These are phyloP conservation scores for Aspergillus olivimuriae DNA, from an alignment of 495 filamentous ascomycete species.

Conservation along the genomic window DNA sequence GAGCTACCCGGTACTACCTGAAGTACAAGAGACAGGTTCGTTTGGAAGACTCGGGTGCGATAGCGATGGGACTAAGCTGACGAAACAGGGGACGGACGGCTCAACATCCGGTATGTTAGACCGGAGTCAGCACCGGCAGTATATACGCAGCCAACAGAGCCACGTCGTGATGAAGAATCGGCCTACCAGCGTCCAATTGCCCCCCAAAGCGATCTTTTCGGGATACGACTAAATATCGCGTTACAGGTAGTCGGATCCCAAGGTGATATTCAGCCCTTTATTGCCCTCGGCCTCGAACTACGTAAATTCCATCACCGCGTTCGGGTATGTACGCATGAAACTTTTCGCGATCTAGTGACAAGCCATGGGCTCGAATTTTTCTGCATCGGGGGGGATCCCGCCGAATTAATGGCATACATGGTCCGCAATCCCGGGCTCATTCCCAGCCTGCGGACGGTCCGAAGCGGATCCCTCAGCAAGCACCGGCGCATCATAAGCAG, in stretches of 20 bases:
- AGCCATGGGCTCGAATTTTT: constrained; percentile 56
- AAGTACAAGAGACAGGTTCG: too few species aligned
- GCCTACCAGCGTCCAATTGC: too few species aligned
- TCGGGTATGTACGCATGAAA: constrained; percentile 56
- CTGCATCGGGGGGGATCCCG: constrained; percentile 56
- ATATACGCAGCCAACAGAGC: too few species aligned
- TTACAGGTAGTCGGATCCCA: constrained; percentile 50
- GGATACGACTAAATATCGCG: constrained; percentile 38
- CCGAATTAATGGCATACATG: constrained; percentile 57
- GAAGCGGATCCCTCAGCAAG: constrained; percentile 37
- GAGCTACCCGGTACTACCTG: too few species aligned
- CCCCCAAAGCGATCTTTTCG: too few species aligned
- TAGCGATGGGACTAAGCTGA: too few species aligned
- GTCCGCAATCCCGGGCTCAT: constrained; percentile 50
- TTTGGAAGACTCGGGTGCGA: too few species aligned
- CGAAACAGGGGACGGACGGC: too few species aligned
- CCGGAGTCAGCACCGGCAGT: too few species aligned
- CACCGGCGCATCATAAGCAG: constrained; percentile 47
- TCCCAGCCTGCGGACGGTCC: constrained; percentile 39
- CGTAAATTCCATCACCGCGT: constrained; percentile 46
- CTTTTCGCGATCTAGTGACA: constrained; percentile 51
- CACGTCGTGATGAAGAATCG: too few species aligned
- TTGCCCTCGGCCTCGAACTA: constrained; percentile 46
- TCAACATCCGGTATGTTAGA: too few species aligned
- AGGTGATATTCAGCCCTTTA: constrained; percentile 50